Evolutionary conservation across 2,329 filamentous ascomycete genomes (phyloP).

Genomic region (Aspergillus aculeatinus): DNA sequence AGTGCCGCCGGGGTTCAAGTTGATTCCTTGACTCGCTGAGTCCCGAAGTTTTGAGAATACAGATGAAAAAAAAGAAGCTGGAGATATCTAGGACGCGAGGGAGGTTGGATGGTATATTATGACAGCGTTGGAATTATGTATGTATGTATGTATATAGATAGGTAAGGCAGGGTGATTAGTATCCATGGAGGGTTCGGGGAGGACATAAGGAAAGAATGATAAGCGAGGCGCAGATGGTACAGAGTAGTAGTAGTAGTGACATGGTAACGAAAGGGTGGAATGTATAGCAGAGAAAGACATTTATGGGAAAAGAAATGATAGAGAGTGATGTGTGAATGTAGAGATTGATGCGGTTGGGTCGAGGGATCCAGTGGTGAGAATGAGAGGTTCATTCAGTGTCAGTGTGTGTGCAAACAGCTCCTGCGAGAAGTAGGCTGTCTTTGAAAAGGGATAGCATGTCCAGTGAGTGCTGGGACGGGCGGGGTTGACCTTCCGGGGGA

Average conservation of each 20-base stretch:
- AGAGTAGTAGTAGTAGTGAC: not conserved
- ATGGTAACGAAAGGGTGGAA: not conserved
- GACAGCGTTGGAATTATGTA: not conserved
- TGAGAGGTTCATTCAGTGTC: not conserved
- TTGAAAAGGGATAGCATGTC: no score
- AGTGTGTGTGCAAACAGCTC: no score
- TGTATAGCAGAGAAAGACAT: not conserved
- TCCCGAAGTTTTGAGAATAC: not conserved
- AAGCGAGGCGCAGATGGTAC: not conserved
- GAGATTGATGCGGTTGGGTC: not conserved
- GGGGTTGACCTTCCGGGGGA: not conserved
- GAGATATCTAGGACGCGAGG: no score
- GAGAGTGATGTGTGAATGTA: not conserved
- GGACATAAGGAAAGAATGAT: not conserved
- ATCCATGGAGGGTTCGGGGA: no score
- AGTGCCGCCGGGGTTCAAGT: no score
- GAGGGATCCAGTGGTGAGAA: not conserved
- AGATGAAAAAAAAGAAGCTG: not conserved
- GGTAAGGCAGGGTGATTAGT: not conserved
- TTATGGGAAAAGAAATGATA: not conserved
- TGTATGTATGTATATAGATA: not conserved
- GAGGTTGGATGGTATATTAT: no score
- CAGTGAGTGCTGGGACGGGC: not conserved
- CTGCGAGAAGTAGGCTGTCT: not conserved
- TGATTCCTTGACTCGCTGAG: no score